Evolutionary conservation across 2,329 filamentous ascomycete species (phyloP).

Genomic region (Corinectria fuckeliana): DNA sequence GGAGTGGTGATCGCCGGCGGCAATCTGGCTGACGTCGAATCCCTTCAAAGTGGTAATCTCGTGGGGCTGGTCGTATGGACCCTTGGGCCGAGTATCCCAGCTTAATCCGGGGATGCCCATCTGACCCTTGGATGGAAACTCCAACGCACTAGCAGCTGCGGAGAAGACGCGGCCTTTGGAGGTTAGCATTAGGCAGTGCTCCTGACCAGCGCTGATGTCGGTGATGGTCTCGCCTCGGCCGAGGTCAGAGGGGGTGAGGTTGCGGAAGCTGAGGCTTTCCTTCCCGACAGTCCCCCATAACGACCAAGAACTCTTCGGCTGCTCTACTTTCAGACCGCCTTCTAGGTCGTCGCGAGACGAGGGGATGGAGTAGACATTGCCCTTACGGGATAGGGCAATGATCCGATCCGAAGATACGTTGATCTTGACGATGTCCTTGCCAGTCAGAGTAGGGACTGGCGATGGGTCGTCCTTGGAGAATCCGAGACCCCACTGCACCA

Average conservation of each 20-base stretch:
- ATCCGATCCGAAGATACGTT: conserved; percentile 83
- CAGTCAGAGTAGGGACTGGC: conserved; percentile 76
- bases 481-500: conserved; percentile 88
- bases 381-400: conserved; percentile 75
- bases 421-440: conserved; percentile 80
- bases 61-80: conserved; percentile 81
- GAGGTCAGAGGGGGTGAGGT: conserved; percentile 69
- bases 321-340: conserved; percentile 65
- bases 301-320: conserved; percentile 68
- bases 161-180: conserved; percentile 86
- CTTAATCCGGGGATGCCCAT: conserved; percentile 84
- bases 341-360: conserved; percentile 75
- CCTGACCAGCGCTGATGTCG: conserved; percentile 77
- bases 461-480: conserved; percentile 69
- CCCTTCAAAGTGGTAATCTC: conserved; percentile 76
- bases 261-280: conserved; percentile 71
- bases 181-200: conserved; percentile 87
- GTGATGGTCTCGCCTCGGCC: conserved; percentile 74
- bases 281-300: conserved; percentile 63
- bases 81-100: conserved; percentile 78
- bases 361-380: conserved; percentile 85
- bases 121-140: conserved; percentile 84
- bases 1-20: conserved; percentile 87
- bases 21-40: conserved; percentile 75
- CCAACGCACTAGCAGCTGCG: conserved; percentile 78